phyloP scores from a whole-genome alignment of 2,329 filamentous ascomycete species.

The Claviceps arundinis region DNA sequence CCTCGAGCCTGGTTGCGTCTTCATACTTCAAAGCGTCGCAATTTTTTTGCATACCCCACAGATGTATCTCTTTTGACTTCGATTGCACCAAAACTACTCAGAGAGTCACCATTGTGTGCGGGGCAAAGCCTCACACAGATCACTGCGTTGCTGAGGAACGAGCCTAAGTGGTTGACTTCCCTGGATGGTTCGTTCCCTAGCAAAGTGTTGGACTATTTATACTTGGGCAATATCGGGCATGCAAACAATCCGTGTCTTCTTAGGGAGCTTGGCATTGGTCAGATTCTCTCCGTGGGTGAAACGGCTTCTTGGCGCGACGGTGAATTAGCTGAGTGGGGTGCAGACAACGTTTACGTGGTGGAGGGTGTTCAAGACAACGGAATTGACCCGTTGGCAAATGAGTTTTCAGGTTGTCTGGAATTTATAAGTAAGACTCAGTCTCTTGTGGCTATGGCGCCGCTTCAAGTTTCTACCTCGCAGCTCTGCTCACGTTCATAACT shows the following conservation, averaged over 20 bases:
- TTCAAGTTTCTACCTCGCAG: neutral
- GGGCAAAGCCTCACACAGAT: constrained; percentile 40
- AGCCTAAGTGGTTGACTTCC: constrained; percentile 68
- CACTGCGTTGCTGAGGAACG: constrained; percentile 36
- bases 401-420: constrained; percentile 73
- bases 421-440: constrained; percentile 60
- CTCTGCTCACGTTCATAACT: constrained; percentile 1
- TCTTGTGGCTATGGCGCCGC: neutral
- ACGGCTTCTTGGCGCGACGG: constrained; percentile 66
- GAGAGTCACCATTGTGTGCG: constrained; percentile 47
- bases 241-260: constrained; percentile 87
- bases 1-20: constrained; percentile 80
- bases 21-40: constrained; percentile 67
- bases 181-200: constrained; percentile 88
- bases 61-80: constrained; percentile 73
- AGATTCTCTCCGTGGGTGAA: constrained; percentile 88
- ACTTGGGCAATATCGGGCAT: constrained; percentile 83
- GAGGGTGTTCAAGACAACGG: constrained; percentile 92
- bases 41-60: constrained; percentile 91
- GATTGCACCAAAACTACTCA: constrained; percentile 63
- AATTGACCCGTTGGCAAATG: constrained; percentile 76
- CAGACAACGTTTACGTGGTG: constrained; percentile 66
- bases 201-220: constrained; percentile 84
- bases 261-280: constrained; percentile 64
- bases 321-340: constrained; percentile 58